A percentile compares a stretch with the other conserved stretches of the same genome.
Conservation (phyloP, 192 early-diverging fungal genomes). For the Piromyces finnis region DNA sequence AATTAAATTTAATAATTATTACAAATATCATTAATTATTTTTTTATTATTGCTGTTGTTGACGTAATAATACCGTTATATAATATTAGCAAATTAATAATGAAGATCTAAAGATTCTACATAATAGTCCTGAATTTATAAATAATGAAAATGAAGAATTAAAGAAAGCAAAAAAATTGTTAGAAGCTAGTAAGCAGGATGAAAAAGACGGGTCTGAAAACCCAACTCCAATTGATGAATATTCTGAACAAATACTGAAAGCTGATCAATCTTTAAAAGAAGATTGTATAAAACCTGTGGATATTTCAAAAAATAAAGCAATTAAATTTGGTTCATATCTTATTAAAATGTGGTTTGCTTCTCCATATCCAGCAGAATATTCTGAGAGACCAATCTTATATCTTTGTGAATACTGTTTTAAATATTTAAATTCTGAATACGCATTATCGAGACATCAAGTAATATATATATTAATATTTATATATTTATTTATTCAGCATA, state of each 20-base stretch:
- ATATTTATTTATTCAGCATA: not conserved
- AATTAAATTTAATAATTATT: too few species aligned
- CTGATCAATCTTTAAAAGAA: not conserved
- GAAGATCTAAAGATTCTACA: not conserved
- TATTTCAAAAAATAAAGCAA: conserved; percentile 10
- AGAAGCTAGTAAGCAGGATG: not conserved
- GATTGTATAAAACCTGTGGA: not conserved
- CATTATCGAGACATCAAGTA: conserved; percentile 57
- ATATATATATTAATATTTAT: not conserved
- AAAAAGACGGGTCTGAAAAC: not conserved
- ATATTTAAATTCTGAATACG: conserved; percentile 64
- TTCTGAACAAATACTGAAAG: not conserved
- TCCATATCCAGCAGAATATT: conserved; percentile 86
- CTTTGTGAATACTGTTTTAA: conserved; percentile 87
- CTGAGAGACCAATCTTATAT: conserved; percentile 44
- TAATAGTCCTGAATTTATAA: not conserved
- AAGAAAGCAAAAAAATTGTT: not conserved
- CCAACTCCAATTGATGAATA: not conserved
- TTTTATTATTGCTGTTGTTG: too few species aligned
- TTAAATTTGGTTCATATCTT: conserved; percentile 55
- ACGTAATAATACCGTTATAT: too few species aligned
- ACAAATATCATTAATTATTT: too few species aligned
- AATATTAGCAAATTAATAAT: not conserved
- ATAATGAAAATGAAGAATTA: not conserved
- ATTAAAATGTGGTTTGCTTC: conserved; percentile 89